Evolutionary conservation across 352 stramenopile species (phyloP), one percentile per base, ranked within the genome.

Genomic region (Stephanocyclus meneghinianus): DNA sequence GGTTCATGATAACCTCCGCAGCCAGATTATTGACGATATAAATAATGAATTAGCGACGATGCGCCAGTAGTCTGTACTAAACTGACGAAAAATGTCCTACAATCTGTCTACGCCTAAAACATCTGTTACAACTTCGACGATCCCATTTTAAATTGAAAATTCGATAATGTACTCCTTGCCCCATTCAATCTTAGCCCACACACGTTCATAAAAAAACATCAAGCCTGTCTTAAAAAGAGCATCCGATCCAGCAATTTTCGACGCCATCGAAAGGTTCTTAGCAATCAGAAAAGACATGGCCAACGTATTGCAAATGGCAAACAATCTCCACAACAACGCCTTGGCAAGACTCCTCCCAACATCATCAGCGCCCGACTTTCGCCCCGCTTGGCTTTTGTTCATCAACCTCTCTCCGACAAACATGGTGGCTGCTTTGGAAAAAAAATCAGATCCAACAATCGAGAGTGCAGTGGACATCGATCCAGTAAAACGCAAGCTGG

Each of bases 341-440:
- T 94, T 94, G 15, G 77, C 80, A 51, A 94, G 61, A 51, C 80
- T 91, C 16, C 90, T 72, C 56, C 78, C 74, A 42, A 87, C 72
- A 68, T 72, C 80, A 76, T 94, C 90, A 5, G 70, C 64, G 18
- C 85, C 85, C 51, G 60, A 67, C 63, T 83, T 83, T 48, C 90
- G 74, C 64, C 88, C 90, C 44, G 82, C 88, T 63, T 89, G 81
- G 53, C 65, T 83, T 68, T 91, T 91, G 70, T 94, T 94, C 88
- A 94, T 93, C 16, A 94, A 53, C 32, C 90, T 75, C 71, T 94
- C 88, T 45, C 90, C 90, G 72, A 94, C 79, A 72, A 93, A 94
- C 88, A 94, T 93, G 11, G 88, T 93, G 30, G 85, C 84, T n/a
- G 87, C 63, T 65, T 94, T 94, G 21, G 81, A 90, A 65, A 92